Conservation (phyloP, 2,329 filamentous ascomycete species). For the Epichloe coenophiala region DNA sequence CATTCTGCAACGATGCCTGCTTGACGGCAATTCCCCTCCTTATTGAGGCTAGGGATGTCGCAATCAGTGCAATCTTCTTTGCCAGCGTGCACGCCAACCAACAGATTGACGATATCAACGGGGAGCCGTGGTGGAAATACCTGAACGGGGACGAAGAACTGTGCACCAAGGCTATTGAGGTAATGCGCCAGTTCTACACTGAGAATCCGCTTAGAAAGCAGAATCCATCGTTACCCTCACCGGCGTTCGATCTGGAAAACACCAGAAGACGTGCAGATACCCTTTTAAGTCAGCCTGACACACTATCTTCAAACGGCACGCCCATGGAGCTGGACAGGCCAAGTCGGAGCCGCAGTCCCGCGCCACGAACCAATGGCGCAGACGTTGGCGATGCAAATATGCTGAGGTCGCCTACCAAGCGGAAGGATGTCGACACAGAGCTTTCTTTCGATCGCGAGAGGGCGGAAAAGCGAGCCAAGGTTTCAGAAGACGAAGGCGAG, state of each 20-base stretch:
- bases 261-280: conserved; percentile 37
- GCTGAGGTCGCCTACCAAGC: conserved; percentile 26
- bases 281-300: conserved; percentile 26
- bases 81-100: conserved; percentile 63
- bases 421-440: conserved; percentile 26
- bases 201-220: conserved; percentile 50
- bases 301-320: conserved; percentile 34
- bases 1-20: conserved; percentile 83
- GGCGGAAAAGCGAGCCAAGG: conserved; percentile 29
- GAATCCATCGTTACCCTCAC: conserved; percentile 38
- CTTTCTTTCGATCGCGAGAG: conserved; percentile 19
- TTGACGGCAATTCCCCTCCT: conserved; percentile 75
- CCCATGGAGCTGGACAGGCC: conserved; percentile 33
- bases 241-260: conserved; percentile 41
- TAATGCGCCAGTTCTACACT: conserved; percentile 56
- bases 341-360: conserved; percentile 39
- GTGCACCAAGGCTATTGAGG: conserved; percentile 59
- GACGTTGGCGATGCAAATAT: conserved; percentile 11
- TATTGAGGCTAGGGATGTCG: conserved; percentile 66
- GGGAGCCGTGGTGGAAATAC: conserved; percentile 76
- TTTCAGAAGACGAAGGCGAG: conserved; percentile 36
- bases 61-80: conserved; percentile 76
- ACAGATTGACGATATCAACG: conserved; percentile 62
- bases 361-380: conserved; percentile 24
- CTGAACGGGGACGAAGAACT: conserved; percentile 58